Conservation (phyloP, 2,329 filamentous ascomycete species). For the Colletotrichum camelliae region DNA sequence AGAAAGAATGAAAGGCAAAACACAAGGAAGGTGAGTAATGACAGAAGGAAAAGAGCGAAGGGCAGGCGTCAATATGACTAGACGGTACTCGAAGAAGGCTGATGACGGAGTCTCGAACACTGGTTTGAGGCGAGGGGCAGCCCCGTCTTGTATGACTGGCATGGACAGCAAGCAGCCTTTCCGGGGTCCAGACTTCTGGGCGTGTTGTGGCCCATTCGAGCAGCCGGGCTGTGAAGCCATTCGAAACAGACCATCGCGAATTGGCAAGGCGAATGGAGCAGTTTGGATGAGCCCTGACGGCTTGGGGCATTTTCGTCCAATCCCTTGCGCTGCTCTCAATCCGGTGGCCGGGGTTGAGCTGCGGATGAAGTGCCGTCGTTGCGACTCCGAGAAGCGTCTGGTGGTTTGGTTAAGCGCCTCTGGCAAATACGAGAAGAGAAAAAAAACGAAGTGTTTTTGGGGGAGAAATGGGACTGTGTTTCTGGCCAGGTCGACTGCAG, state of each 20-base stretch:
- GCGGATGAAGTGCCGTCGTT: not conserved
- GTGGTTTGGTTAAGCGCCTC: conserved; percentile 17
- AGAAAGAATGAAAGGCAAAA: not conserved
- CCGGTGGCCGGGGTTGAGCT: not conserved
- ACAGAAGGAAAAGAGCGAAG: conserved; percentile 2
- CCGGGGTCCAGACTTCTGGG: not conserved
- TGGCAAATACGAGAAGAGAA: not conserved
- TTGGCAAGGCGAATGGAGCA: not conserved
- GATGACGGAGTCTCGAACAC: conserved; percentile 10
- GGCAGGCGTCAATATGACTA: conserved; percentile 15
- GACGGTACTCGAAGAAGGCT: not conserved
- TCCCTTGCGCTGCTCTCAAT: not conserved
- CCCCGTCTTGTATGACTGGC: conserved; percentile 20
- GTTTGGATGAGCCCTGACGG: not conserved
- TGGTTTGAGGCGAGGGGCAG: conserved; percentile 8
- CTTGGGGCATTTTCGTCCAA: conserved; percentile 11
- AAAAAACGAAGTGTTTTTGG: not conserved
- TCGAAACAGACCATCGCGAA: conserved; percentile 9
- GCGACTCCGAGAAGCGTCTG: not conserved
- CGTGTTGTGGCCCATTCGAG: conserved; percentile 7
- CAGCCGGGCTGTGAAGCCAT: conserved; percentile 17
- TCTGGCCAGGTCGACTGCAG: conserved; percentile 5
- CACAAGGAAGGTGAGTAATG: not conserved
- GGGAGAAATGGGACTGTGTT: conserved; percentile 5
- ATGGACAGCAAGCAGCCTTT: not conserved